A percentile compares a stretch with the other conserved stretches of the same genome.
phyloP scores from a whole-genome alignment of 331 rosid species.

The Malus hybrid region DNA sequence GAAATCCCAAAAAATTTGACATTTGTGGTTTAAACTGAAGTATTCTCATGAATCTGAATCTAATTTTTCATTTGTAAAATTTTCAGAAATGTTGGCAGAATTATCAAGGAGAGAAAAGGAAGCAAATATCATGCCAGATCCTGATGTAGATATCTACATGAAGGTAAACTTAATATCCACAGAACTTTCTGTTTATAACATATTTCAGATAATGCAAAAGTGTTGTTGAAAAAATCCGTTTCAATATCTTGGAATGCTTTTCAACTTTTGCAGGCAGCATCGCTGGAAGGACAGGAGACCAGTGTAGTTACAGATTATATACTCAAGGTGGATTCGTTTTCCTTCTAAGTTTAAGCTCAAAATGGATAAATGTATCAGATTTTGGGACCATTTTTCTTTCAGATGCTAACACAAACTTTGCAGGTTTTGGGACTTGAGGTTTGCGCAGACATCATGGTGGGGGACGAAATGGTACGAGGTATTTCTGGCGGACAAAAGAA shows the following conservation, averaged over 20 bases:
- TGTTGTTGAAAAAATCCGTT: background rate
- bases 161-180: constrained; percentile 13
- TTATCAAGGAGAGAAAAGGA: constrained; percentile 42
- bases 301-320: constrained; percentile 38
- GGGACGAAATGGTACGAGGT: constrained; percentile 45
- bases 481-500: constrained; percentile 50
- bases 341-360: background rate
- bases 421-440: constrained; percentile 41
- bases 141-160: constrained; percentile 44
- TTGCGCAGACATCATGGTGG: constrained; percentile 43
- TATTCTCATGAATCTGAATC: background rate
- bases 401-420: background rate
- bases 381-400: background rate
- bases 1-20: background rate
- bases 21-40: background rate
- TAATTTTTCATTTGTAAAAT: background rate
- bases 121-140: constrained; percentile 35
- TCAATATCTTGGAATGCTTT: background rate
- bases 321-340: constrained; percentile 22
- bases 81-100: constrained; percentile 34
- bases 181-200: background rate
- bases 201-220: background rate
- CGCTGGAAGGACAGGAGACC: constrained; percentile 34
- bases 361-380: background rate
- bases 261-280: constrained; percentile 23